These are phyloP conservation scores for Boletales sp. DNA, from an alignment of 768 basidiomycete genomes.

Conservation along the genomic window DNA sequence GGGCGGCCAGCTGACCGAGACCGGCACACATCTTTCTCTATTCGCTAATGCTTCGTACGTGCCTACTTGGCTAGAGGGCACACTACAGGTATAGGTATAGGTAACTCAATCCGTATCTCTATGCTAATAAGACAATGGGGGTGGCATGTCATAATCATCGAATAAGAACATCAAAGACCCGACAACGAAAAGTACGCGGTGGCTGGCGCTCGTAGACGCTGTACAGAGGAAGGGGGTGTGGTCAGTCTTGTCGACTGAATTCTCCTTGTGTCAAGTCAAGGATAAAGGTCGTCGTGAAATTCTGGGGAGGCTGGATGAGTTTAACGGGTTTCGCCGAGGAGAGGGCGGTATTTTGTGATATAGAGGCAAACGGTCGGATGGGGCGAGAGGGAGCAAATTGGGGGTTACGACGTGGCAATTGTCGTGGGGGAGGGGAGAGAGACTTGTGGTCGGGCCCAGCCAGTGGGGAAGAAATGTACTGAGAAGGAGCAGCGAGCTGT, in stretches of 20 bases:
- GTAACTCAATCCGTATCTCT: conserved; percentile 5
- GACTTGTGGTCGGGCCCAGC: conserved; percentile 39
- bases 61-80: not conserved
- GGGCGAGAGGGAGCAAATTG: conserved; percentile 72
- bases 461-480: conserved; percentile 61
- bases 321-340: conserved; percentile 54
- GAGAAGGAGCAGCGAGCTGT: conserved; percentile 26
- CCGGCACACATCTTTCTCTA: not conserved
- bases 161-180: conserved; percentile 17
- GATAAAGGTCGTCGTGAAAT: conserved; percentile 65
- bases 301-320: conserved; percentile 75
- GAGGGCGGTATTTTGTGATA: conserved; percentile 30
- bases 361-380: conserved; percentile 72
- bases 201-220: not conserved
- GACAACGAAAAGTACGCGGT: not conserved
- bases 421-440: conserved; percentile 30
- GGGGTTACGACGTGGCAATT: conserved; percentile 40
- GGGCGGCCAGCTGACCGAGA: no score
- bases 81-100: conserved; percentile 1
- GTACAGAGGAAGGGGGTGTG: not conserved
- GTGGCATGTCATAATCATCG: conserved; percentile 17
- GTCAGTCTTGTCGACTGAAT: conserved; percentile 64
- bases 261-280: conserved; percentile 83
- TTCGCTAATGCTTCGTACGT: not conserved
- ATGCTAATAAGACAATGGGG: conserved; percentile 17